phyloP scores from a whole-genome alignment of 306 rosid species.

The Glycine soja region DNA sequence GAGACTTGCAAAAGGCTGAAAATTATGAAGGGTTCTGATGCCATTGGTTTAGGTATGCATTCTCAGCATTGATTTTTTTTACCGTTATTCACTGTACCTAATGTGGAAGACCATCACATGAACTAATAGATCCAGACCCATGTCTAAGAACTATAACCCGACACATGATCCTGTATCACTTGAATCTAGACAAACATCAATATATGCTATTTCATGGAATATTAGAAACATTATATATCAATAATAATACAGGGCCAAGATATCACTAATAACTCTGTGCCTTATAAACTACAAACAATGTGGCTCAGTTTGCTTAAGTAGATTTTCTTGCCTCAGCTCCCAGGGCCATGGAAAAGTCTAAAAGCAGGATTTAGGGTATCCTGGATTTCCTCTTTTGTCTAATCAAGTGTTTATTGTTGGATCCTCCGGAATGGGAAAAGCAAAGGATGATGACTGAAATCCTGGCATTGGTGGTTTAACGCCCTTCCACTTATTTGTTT shows the following conservation, averaged over 20 bases:
- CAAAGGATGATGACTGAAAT: constrained; percentile 46
- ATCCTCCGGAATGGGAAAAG: constrained; percentile 36
- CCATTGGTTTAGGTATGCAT: constrained; percentile 91
- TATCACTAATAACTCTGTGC: no score
- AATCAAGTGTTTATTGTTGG: constrained; percentile 41
- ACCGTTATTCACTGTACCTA: not conserved
- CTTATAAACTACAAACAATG: not conserved
- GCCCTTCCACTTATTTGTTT: constrained; percentile 51
- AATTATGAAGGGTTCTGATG: constrained; percentile 98
- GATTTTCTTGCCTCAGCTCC: constrained; percentile 67
- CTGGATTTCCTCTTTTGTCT: constrained; percentile 49
- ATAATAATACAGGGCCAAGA: no score
- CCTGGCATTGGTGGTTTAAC: constrained; percentile 33
- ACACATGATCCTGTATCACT: no score
- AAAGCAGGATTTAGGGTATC: constrained; percentile 61
- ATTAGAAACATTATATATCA: no score
- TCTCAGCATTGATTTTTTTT: constrained; percentile 28
- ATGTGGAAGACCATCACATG: no score
- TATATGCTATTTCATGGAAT: no score
- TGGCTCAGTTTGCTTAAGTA: constrained; percentile 25
- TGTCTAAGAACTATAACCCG: no score
- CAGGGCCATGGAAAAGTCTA: constrained; percentile 87
- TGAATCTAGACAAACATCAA: no score
- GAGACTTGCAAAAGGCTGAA: constrained; percentile 92
- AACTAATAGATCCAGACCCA: no score